Conservation (phyloP, 257 asterid genomes). For the Parsonsia alboflavescens region DNA sequence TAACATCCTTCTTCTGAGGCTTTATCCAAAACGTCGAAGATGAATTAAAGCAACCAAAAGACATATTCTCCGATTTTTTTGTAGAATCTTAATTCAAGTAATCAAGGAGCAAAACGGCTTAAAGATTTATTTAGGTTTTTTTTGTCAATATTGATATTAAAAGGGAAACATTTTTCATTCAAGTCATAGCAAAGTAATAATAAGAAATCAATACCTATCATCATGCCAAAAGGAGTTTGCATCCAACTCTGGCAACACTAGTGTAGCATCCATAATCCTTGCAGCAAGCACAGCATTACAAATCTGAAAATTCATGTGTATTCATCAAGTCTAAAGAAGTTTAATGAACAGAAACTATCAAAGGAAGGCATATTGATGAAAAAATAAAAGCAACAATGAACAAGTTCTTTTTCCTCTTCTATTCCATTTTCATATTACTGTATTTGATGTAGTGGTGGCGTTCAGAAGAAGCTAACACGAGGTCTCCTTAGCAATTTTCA, state of each 20-base stretch:
- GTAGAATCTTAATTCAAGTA: neutral
- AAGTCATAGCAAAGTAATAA: neutral
- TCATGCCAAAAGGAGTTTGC: slow-evolving; percentile 99
- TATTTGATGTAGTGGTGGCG: neutral
- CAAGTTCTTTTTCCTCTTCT: neutral
- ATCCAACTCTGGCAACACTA: slow-evolving; percentile 95
- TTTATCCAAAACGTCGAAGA: neutral
- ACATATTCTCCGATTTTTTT: neutral
- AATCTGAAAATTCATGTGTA: slow-evolving; percentile 50
- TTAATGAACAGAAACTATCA: neutral
- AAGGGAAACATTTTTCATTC: too few relatives aligned
- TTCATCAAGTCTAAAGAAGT: slow-evolving; percentile 20
- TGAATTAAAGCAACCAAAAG: neutral
- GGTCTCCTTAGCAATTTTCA: neutral
- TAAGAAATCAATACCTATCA: slow-evolving; percentile 56
- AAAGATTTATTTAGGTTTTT: neutral
- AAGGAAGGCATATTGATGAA: neutral
- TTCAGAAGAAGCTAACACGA: neutral
- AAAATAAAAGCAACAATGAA: neutral
- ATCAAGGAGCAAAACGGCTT: neutral
- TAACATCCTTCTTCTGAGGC: neutral
- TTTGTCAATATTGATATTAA: too few relatives aligned
- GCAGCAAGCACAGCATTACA: slow-evolving; percentile 99
- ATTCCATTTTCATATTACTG: neutral
- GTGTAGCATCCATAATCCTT: slow-evolving; percentile 92